Conservation (phyloP, 805 yeast species). For the Wickerhamomyces sydowiorum region DNA sequence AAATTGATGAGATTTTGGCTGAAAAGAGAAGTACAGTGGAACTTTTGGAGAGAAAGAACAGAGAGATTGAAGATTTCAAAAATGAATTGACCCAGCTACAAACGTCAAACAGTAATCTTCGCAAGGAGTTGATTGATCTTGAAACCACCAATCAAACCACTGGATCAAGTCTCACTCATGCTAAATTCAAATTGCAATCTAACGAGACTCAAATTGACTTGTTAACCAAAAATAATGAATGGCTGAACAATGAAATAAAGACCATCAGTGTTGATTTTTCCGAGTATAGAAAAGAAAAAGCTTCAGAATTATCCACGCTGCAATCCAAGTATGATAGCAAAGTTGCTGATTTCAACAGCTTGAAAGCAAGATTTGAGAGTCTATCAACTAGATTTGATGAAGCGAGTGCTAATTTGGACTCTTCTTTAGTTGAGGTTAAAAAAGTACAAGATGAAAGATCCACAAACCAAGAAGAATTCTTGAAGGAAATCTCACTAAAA, state of each 20-base stretch:
- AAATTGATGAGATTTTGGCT: constrained; percentile 7
- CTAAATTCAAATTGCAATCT: constrained; percentile 29
- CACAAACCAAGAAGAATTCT: constrained; percentile 41
- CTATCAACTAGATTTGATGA: constrained; percentile 31
- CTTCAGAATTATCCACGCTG: constrained; percentile 19
- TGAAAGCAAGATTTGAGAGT: constrained; percentile 22
- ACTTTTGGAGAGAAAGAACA: constrained; percentile 30
- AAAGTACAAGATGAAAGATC: constrained; percentile 38
- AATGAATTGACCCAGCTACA: constrained; percentile 34
- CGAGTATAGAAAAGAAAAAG: constrained; percentile 20
- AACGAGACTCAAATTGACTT: constrained; percentile 36
- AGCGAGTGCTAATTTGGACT: constrained; percentile 33
- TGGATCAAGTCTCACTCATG: constrained; percentile 23
- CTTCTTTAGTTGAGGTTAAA: constrained; percentile 38
- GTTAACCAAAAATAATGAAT: constrained; percentile 33
- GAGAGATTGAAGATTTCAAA: constrained; percentile 28
- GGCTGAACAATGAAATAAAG: constrained; percentile 35
- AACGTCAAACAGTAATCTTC: constrained; percentile 28
- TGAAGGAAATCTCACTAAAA: constrained; percentile 54
- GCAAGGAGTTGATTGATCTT: constrained; percentile 34
- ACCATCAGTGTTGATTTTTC: constrained; percentile 26
- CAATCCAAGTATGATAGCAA: constrained; percentile 25
- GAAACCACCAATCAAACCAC: constrained; percentile 29
- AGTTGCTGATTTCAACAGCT: constrained; percentile 25
- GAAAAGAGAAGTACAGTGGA: constrained; percentile 29